Base-by-base conservation (phyloP, 108 stramenopile genomes). In the Cyclostephanos invisitatus region DNA sequence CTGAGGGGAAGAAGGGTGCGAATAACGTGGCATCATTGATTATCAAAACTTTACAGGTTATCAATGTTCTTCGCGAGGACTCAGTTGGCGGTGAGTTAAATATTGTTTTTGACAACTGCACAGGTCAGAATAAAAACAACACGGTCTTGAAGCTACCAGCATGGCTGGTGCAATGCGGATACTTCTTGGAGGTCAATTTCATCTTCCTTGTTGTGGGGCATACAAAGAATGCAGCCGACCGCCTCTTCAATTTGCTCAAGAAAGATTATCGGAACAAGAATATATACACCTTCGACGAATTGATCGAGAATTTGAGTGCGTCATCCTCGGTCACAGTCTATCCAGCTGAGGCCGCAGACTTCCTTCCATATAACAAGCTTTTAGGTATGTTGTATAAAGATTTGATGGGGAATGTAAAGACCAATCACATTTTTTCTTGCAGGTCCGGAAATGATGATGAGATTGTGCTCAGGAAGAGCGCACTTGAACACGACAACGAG, bases 41-140 rank as follows among this genome's bases (percentile, higher is more conserved):
- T 5, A 1, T 68, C 4, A 69, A 77, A 42, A 61, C 64, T 15
- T 48, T 69, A 44, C 4, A 8, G 29, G 17, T 14, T 7, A 4
- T 36, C 14, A 48, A 40, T 42, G 3, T 77, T 40, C n/a, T 77
- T 3, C n/a, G 28, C 14, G 75, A 77, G 3, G 48, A 50, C 24
- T n/a, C 24, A 9, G 21, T n/a, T 36, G 73, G 66, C n/a, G n/a
- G n/a, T n/a, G n/a, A n/a, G n/a, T n/a, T n/a, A n/a, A n/a, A n/a
- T n/a, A n/a, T n/a, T n/a, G 32, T 56, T 27, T 68, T 42, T 15
- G 69, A 77, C 25, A 77, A 77, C 24, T 77, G 69, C 47, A 25
- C 35, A 11, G 75, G 75, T 17, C 69, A 77, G 37, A 77, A 70
- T 50, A 70, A 77, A 48, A 77, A 77, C 62, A 77, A 77, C 24